These are phyloP conservation scores for Vaccinium darrowii DNA, from an alignment of 148 eudicot genomes.

Conservation along the genomic window DNA sequence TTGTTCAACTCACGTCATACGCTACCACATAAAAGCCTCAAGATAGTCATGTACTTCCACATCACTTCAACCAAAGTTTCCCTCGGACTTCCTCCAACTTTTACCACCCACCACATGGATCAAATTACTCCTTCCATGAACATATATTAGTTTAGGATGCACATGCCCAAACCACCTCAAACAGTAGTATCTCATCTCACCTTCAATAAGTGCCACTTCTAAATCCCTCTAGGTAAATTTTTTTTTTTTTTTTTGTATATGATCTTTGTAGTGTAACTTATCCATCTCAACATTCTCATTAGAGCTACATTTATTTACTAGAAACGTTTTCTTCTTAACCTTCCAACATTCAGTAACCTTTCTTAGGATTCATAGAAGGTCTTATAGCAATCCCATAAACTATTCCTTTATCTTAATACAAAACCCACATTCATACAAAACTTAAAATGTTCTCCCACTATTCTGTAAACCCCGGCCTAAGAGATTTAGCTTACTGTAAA, in stretches of 20 bases:
- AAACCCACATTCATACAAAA: neutral
- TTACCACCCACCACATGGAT: neutral
- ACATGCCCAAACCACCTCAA: neutral
- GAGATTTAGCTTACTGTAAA: neutral
- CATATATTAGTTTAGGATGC: neutral
- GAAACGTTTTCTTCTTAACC: neutral
- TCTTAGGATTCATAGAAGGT: neutral
- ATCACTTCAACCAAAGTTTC: neutral
- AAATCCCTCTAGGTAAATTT: neutral
- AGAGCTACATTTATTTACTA: neutral
- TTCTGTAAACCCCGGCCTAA: neutral
- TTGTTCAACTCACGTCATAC: neutral
- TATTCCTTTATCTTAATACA: neutral
- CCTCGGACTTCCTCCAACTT: neutral
- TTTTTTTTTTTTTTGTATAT: neutral
- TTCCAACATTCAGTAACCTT: neutral
- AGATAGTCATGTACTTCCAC: slow-evolving; percentile 5
- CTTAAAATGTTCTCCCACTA: neutral
- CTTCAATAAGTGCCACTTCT: neutral
- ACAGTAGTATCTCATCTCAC: neutral
- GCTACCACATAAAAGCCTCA: neutral
- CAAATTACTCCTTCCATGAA: neutral
- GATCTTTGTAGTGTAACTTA: neutral
- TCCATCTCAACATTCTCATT: neutral
- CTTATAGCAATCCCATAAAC: neutral